Percentiles rank a stretch among this genome's conserved stretches.
phyloP scores from a whole-genome alignment of 2,329 filamentous ascomycete genomes.

The Ophiostoma novo-ulmi region DNA sequence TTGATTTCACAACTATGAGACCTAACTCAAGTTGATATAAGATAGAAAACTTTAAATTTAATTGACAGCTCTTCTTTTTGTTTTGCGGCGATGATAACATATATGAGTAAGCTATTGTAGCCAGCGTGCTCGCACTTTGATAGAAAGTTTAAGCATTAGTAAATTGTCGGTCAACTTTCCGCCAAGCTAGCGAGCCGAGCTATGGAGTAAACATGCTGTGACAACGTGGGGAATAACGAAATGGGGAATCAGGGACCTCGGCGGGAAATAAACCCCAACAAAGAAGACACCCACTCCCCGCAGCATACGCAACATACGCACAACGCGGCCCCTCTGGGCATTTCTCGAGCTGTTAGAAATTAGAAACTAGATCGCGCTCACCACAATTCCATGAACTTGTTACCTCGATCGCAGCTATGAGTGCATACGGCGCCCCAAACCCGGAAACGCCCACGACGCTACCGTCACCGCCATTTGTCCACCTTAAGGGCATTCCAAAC shows the following conservation, averaged over 20 bases:
- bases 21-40: no score
- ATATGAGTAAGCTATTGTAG: no score
- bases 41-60: no score
- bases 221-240: not conserved
- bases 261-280: not conserved
- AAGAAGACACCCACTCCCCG: not conserved
- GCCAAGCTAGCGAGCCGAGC: no score
- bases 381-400: no score
- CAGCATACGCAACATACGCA: not conserved
- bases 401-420: not conserved
- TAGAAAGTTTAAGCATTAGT: no score
- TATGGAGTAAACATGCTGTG: not conserved
- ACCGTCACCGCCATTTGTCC: conserved; percentile 45
- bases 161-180: no score
- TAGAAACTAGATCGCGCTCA: not conserved
- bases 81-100: no score
- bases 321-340: not conserved
- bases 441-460: conserved; percentile 26
- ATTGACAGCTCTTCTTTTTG: no score
- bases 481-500: conserved; percentile 57
- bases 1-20: no score
- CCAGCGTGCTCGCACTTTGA: no score
- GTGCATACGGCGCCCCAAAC: conserved; percentile 4
- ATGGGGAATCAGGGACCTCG: not conserved
- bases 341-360: not conserved